phyloP scores from a whole-genome alignment of 2,329 filamentous ascomycete genomes.

The Penicillium brevicompactum region DNA sequence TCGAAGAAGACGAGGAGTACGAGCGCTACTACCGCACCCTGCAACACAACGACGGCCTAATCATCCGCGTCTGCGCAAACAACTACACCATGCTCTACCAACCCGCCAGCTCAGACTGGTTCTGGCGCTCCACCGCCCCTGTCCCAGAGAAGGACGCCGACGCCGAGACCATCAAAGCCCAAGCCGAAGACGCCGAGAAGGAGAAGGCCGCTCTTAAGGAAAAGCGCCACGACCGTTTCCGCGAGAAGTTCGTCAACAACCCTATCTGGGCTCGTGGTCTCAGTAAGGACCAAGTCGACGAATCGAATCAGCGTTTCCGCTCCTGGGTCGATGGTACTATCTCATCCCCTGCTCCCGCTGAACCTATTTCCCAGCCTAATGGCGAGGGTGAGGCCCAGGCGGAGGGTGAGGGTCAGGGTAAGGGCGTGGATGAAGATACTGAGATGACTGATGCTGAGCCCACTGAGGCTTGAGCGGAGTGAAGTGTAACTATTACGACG shows the following conservation, averaged over 20 bases:
- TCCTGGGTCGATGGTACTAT: constrained; percentile 46
- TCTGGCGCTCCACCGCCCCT: constrained; percentile 53
- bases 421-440: constrained; percentile 19
- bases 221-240: constrained; percentile 51
- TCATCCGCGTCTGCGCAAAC: constrained; percentile 74
- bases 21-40: constrained; percentile 58
- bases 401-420: background rate
- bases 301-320: constrained; percentile 50
- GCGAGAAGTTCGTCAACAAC: constrained; percentile 56
- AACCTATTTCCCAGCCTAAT: constrained; percentile 12
- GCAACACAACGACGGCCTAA: constrained; percentile 67
- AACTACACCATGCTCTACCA: constrained; percentile 80
- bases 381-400: constrained; percentile 1
- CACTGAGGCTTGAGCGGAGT: constrained; percentile 24
- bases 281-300: constrained; percentile 53
- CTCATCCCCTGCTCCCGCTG: constrained; percentile 15
- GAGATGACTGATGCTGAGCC: constrained; percentile 42
- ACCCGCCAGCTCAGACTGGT: constrained; percentile 69
- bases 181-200: constrained; percentile 37
- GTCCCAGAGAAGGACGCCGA: constrained; percentile 21
- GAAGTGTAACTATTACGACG: constrained; percentile 10
- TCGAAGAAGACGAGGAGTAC: constrained; percentile 63
- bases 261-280: constrained; percentile 54
- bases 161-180: constrained; percentile 26
- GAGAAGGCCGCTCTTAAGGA: constrained; percentile 40